Percentiles rank a stretch among this genome's conserved stretches.
phyloP scores from a whole-genome alignment of 148 eudicot genomes.

The Linanthus parryae region DNA sequence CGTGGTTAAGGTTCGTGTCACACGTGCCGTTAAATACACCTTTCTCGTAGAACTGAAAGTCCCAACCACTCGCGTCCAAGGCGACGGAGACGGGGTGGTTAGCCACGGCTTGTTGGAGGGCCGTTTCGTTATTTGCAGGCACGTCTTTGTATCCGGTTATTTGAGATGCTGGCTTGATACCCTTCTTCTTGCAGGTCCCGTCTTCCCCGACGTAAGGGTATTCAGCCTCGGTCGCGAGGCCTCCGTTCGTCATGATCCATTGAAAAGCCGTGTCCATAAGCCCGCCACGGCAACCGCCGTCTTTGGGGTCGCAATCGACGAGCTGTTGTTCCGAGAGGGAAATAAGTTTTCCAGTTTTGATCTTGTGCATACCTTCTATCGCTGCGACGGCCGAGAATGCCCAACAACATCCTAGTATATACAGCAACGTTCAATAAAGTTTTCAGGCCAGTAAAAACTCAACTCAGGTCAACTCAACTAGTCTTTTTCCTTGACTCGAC shows the following conservation, averaged over 20 bases:
- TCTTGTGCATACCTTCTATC: slow-evolving; percentile 23
- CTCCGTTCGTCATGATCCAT: slow-evolving; percentile 21
- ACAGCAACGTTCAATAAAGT: not conserved
- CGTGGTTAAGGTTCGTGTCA: not conserved
- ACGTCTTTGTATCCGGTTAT: slow-evolving; percentile 1
- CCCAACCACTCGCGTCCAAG: not conserved
- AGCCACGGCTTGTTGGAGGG: slow-evolving; percentile 1
- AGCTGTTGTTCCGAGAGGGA: slow-evolving; percentile 46
- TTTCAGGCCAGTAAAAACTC: not conserved
- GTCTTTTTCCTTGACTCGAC: not conserved
- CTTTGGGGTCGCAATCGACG: slow-evolving; percentile 36
- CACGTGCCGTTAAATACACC: not conserved
- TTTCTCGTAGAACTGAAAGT: slow-evolving; percentile 1
- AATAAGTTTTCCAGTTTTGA: slow-evolving; percentile 23
- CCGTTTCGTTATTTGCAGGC: not conserved
- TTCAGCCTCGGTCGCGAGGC: slow-evolving; percentile 35
- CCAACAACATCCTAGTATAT: slow-evolving; percentile 32
- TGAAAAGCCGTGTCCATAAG: slow-evolving; percentile 23
- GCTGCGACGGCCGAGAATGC: slow-evolving; percentile 47
- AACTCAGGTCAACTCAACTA: not conserved
- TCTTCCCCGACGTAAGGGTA: slow-evolving; percentile 36
- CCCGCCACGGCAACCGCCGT: slow-evolving; percentile 33
- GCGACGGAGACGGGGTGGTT: slow-evolving; percentile 1
- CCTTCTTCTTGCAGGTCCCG: slow-evolving; percentile 15
- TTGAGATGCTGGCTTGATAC: not conserved